Conservation (phyloP, 192 early-diverging fungal species). For the Coemansia guatemalensis region DNA sequence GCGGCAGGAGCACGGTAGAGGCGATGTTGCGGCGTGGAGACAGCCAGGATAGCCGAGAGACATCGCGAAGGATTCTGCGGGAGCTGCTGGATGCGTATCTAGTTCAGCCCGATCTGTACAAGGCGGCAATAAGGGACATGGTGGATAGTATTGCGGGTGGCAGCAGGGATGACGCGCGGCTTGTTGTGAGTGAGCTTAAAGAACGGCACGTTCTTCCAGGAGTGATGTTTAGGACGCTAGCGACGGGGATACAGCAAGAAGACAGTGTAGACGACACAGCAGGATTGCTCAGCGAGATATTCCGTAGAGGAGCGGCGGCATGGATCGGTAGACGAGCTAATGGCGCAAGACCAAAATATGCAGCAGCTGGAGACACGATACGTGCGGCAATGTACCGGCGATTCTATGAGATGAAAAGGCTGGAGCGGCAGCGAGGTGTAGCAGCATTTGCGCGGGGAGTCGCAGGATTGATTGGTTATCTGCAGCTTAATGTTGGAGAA, state of each 20-base stretch:
- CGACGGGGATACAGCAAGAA: not conserved
- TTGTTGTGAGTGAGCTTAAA: constrained; percentile 24
- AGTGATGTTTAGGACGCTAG: constrained; percentile 31
- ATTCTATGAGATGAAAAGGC: not conserved
- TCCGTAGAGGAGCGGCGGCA: constrained; percentile 17
- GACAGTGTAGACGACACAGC: constrained; percentile 7
- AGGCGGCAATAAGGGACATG: constrained; percentile 23
- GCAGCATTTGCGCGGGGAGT: constrained; percentile 21
- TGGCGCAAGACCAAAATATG: constrained; percentile 22
- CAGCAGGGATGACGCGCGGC: not conserved
- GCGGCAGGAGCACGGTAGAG: not conserved
- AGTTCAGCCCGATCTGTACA: constrained; percentile 39
- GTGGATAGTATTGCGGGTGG: constrained; percentile 11
- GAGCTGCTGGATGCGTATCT: constrained; percentile 6
- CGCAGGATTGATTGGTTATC: constrained; percentile 31
- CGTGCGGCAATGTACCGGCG: constrained; percentile 13
- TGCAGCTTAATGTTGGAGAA: constrained; percentile 23
- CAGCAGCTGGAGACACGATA: constrained; percentile 23
- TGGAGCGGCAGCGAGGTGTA: constrained; percentile 7
- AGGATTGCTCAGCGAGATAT: constrained; percentile 17
- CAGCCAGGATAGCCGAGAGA: constrained; percentile 9
- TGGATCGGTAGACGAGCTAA: constrained; percentile 34
- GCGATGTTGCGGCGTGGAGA: not conserved
- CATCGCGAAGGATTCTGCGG: not conserved
- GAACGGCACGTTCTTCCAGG: constrained; percentile 27